Conservation (phyloP, 306 rosid species). For the Lathyrus tuberosus region DNA sequence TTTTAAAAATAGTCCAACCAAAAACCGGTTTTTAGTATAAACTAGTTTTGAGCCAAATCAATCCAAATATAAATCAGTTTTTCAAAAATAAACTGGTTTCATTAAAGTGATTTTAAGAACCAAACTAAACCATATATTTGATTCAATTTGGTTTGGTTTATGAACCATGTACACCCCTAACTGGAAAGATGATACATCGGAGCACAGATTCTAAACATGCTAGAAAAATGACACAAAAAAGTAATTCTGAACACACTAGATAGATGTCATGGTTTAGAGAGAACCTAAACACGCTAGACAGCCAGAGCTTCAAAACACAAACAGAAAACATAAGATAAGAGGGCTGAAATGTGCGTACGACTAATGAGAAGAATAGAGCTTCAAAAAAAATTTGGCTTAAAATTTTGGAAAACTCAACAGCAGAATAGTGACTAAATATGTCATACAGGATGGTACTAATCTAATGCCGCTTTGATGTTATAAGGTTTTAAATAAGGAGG, state of each 20-base stretch:
- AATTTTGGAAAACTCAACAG: neutral
- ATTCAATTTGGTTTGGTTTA: too few relatives aligned
- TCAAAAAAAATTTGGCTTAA: neutral
- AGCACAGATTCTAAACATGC: neutral
- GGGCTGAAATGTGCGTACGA: neutral
- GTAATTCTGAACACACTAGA: slow-evolving; percentile 2
- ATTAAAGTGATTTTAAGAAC: too few relatives aligned
- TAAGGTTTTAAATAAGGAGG: neutral
- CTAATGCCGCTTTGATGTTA: neutral
- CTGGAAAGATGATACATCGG: neutral
- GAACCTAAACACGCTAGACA: neutral
- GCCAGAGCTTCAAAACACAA: neutral
- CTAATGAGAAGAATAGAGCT: neutral
- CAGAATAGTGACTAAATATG: neutral
- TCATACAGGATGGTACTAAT: neutral
- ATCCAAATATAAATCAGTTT: too few relatives aligned
- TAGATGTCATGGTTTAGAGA: neutral
- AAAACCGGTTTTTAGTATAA: too few relatives aligned
- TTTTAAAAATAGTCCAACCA: too few relatives aligned
- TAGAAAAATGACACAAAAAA: neutral
- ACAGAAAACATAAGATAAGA: neutral
- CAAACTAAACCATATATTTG: too few relatives aligned
- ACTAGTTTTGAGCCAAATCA: too few relatives aligned
- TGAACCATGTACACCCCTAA: too few relatives aligned
- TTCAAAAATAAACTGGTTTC: too few relatives aligned